A percentile compares a stretch with the other conserved stretches of the same genome.
Evolutionary conservation across 805 yeast genomes (phyloP).

Genomic region (Starmerella ratchasimensis): DNA sequence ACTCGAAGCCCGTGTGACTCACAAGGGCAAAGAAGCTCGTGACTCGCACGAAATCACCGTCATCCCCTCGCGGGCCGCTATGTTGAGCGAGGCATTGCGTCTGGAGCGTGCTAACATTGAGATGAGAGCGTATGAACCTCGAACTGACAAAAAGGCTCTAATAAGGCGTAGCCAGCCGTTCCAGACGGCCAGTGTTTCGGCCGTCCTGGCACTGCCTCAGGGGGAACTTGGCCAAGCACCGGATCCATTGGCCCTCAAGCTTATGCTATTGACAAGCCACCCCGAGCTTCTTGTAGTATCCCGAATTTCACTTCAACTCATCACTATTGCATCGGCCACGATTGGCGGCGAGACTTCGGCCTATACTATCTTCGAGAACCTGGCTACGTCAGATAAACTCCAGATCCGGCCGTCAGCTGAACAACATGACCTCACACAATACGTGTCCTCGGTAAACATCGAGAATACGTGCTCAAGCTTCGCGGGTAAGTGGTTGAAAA

Average conservation of each 20-base stretch:
- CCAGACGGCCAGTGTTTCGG: slow-evolving; percentile 1
- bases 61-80: slow-evolving; percentile 7
- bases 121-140: not conserved
- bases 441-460: slow-evolving; percentile 1
- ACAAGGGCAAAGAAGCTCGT: slow-evolving; percentile 1
- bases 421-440: slow-evolving; percentile 5
- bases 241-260: slow-evolving; percentile 2
- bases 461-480: slow-evolving; percentile 12
- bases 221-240: slow-evolving; percentile 6
- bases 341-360: slow-evolving; percentile 2
- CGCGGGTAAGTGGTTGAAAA: slow-evolving; percentile 9
- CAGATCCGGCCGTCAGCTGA: not conserved
- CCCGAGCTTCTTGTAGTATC: slow-evolving; percentile 5
- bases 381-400: not conserved
- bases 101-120: not conserved
- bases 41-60: slow-evolving; percentile 5
- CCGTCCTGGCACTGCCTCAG: slow-evolving; percentile 7
- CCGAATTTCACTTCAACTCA: slow-evolving; percentile 2
- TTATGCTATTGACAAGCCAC: slow-evolving; percentile 2
- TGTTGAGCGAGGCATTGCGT: not conserved
- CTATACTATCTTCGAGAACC: slow-evolving; percentile 1
- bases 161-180: not conserved
- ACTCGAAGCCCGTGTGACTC: slow-evolving; percentile 5
- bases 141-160: not conserved
- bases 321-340: slow-evolving; percentile 1